Conservation (phyloP, 73 alveolate species). For the Paramecium sonneborni region DNA sequence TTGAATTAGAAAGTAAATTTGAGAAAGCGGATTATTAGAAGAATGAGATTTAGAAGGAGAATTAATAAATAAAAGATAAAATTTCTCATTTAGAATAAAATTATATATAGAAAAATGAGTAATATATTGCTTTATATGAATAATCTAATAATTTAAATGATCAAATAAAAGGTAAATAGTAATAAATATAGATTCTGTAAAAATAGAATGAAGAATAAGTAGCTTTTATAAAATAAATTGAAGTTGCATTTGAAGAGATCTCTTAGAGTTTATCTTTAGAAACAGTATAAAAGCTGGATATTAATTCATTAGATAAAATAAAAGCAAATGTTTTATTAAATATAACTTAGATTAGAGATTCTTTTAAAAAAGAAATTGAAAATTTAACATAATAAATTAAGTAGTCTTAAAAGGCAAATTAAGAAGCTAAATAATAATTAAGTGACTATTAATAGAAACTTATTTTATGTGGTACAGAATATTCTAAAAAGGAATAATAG, state of each 20-base stretch:
- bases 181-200: background rate
- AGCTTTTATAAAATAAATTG: background rate
- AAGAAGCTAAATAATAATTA: background rate
- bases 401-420: background rate
- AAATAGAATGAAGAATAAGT: background rate
- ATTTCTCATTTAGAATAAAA: slow-evolving; percentile 12
- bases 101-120: background rate
- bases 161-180: background rate
- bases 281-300: background rate
- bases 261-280: background rate
- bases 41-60: background rate
- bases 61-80: background rate
- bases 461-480: background rate
- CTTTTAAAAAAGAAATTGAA: slow-evolving; percentile 3
- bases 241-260: background rate
- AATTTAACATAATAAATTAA: background rate
- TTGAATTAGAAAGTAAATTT: slow-evolving; percentile 21
- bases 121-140: background rate
- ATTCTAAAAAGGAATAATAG: slow-evolving; percentile 15
- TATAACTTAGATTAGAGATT: background rate
- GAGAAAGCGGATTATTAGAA: slow-evolving; percentile 1
- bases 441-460: background rate
- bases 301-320: background rate
- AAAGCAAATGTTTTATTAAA: background rate
- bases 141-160: background rate